Evolutionary conservation across 2,329 filamentous ascomycete species (phyloP), one percentile per base, ranked within the genome.

Genomic region (Ophiocordyceps camponoti-saundersi): DNA sequence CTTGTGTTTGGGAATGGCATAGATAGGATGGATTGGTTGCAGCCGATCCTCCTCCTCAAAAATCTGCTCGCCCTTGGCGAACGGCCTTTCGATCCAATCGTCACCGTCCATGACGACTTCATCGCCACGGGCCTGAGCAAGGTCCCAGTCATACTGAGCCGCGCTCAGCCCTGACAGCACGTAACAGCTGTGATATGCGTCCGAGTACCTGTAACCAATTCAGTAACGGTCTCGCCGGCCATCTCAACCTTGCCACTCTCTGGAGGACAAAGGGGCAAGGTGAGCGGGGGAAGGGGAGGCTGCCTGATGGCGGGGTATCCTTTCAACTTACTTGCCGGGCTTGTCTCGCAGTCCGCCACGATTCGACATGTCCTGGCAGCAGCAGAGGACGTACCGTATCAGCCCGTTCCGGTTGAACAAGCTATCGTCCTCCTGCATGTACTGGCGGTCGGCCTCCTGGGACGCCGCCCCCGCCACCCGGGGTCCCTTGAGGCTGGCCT

Each of bases 131-230:
- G 57, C 53, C 48, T 53, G 47, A 41, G 52, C 57, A 55, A 76
- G 63, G 51, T 66, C 62, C 74, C 73, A 78, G 56, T 72, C 68
- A 61, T 95, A 77, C 65, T 94, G 86, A 22, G 82, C 82, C 46
- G 80, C 82, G 61, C 85, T 92, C 53, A 96, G 70, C 6, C 90
- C 90, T 21, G 83, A 80, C 20, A 96, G 74, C 29, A 89, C 86
- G 65, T 96, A 96, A 66, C 85, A 92, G 42, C 87, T 87, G 65
- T 96, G 90, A 58, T 96, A 95, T 44, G 83, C 81, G 66, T 96
- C 90, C 5, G 88, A 80, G 50, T 72, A 71, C 56, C 84, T 50
- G 41, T 11, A 18, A 44, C 16, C 34, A 39, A 21, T 46, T 51
- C 45, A 51, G 36, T 18, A 40, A 40, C 36, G 16, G 1, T 10